Evolutionary conservation across 1,284 basidiomycete genomes (phyloP), one percentile per base, ranked within the genome.

Genomic region (Ganoderma resinaceum): DNA sequence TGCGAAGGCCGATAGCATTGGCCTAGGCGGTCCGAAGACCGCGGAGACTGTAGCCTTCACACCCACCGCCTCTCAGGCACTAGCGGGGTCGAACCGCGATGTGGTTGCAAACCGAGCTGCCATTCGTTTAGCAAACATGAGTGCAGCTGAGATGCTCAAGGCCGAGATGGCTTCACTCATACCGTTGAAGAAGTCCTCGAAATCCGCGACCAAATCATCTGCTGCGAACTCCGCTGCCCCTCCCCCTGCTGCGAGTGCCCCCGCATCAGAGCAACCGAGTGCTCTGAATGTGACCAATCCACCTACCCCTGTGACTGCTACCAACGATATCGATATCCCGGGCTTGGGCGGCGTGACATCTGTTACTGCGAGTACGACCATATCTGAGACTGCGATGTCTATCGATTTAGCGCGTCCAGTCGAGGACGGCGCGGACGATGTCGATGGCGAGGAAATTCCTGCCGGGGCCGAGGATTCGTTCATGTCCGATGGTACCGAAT

Each of bases 111-210:
- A 97, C 78, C 89, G 95, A 66, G 87, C 88, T 73, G 94, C 94
- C 29, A 95, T 97, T 73, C 90, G 97, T 67, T 92, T 98, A 89
- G 97, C 97, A 18, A 99, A 99, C 78, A 90, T 98, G 87, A 95
- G 91, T 81, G 97, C 97, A 57, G 97, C 96, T 67, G 95, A 98
- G 78, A 89, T 92, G 78, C 85, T 99, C 74, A 97, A 95, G 81
- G 96, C 96, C 63, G 95, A 99, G 81, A 82, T 99, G 72, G 88
- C 90, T 69, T 91, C 91, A 46, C 81, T 90, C 65, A 77, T 85
- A 64, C 89, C 91, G 64, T 84, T 90, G 66, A 90, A 49, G 43
- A 62, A 91, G 77, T 80, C 84, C 73, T 77, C 78, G 76, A 79
- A 83, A 46, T 75, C 78, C 57, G 72, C 82, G 33, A 72, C 78